Evolutionary conservation across 2,329 filamentous ascomycete genomes (phyloP), one percentile per base, ranked within the genome.

Genomic region (Sclerotinia spermophila): DNA sequence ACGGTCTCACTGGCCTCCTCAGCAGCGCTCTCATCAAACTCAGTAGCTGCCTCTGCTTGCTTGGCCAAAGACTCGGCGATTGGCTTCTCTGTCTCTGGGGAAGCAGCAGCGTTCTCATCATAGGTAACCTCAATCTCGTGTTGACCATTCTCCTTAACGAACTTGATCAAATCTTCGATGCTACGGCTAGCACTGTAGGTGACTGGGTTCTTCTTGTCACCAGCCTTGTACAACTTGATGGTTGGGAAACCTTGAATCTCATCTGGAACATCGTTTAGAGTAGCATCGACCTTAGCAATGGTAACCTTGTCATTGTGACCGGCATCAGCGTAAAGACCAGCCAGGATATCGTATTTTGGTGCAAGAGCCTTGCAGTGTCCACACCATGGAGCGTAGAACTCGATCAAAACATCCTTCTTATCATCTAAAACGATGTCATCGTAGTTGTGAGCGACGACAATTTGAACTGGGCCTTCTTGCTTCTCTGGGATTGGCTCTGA

Each of bases 371-470:
- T 98, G 93, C 96, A 99, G 89, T 99, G 96, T 78, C 96, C 96
- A 82, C 96, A 99, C 96, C 96, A 99, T 75, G 96, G 96, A 72
- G 96, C 96, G 85, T 99, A 99, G 86, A 97, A 98, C 86, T 99
- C 96, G 75, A 99, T 84, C 76, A 99, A 88, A 72, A 99, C 96
- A 82, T 99, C 96, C 91, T 98, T 98, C 81, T 90, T 87, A 82
- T 97, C 91, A 80, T 99, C 91, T 70, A 97, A 87, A 79, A 99
- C 94, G 76, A 98, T 84, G 11, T 96, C 87, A 74, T 97, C 86
- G 87, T 97, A 99, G 84, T 88, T 95, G 85, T 97, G 92, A 81
- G 95, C 96, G 71, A 99, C 96, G 71, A 99, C 87, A 73, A 96
- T 86, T 72, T 89, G 90, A 78, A 97, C 95, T 74, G 93, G 87